Evolutionary conservation across 352 stramenopile genomes (phyloP).

Genomic region (Globisporangium polare): DNA sequence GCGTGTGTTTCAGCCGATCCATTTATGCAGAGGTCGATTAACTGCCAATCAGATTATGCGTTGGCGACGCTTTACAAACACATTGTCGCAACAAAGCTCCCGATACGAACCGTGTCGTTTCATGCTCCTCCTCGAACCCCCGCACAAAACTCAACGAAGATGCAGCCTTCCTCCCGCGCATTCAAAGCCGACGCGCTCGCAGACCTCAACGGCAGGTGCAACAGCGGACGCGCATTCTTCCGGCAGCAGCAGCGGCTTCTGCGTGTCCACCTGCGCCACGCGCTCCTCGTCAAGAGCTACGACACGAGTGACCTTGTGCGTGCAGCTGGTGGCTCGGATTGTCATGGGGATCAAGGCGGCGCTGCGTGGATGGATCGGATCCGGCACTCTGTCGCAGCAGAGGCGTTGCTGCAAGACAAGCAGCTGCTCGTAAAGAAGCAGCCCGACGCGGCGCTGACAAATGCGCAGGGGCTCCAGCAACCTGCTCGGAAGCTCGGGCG

Average conservation of each 20-base stretch:
- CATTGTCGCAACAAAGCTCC: too few species aligned
- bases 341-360: neutral
- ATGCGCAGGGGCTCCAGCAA: neutral
- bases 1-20: too few species aligned
- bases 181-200: constrained; percentile 20
- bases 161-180: constrained; percentile 17
- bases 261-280: constrained; percentile 26
- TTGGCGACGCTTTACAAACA: too few species aligned
- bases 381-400: neutral
- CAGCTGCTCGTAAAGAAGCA: neutral
- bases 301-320: too few species aligned
- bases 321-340: neutral
- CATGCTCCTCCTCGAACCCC: too few species aligned
- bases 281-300: constrained; percentile 15
- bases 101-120: too few species aligned
- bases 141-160: neutral
- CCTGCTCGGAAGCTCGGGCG: too few species aligned
- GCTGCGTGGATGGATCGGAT: constrained; percentile 4
- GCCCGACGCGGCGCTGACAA: neutral
- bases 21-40: too few species aligned
- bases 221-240: constrained; percentile 4
- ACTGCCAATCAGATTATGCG: too few species aligned
- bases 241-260: constrained; percentile 22
- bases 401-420: neutral
- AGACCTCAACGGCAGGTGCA: constrained; percentile 12